Base-by-base conservation (phyloP, 2,329 filamentous ascomycete genomes). In the Aspergillus persii region DNA sequence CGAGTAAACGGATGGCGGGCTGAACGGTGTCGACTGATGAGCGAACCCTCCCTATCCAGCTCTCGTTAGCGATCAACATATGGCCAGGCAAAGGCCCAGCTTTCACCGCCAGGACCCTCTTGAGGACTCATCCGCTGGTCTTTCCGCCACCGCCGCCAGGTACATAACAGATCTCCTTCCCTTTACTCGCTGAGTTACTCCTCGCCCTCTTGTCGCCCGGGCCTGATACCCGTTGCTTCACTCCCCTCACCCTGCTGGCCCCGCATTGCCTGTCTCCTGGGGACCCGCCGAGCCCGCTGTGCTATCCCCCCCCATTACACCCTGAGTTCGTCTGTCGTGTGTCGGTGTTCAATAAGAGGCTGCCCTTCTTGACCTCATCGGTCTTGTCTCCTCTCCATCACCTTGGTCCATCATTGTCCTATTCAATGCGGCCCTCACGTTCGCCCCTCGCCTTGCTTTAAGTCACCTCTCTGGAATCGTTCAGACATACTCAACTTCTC, bases 401-500 rank as follows among this genome's bases (percentile, higher is more conserved):
- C n/a, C 23, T 27, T 47, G 18, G 9, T 47, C 53, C 46, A 23
- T 23, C 18, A 31, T 41, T 12, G 36, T 26, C 18, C 26, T 47
- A 8, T 47, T 47, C 26, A 23, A 30, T 41, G 12, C 29, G 39
- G 39, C 44, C n/a, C 23, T 54, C 47, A 53, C 48, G 8, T 12
- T 52, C 50, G 31, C 44, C 46, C 50, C 48, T 62, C 53, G 58
- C 50, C 44, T 59, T 53, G 47, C 51, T 59, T 50, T 57, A 55
- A 50, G 61, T 50, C 54, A 44, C 41, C 54, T 50, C 57, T 39
- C 51, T 54, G 49, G 48, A 41, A 48, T 67, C 57, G 57, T 41
- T 50, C 54, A 27, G 54, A 61, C 65, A 73, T 72, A 69, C 66
- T 67, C 72, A 74, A 64, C 76, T 82, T 89, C 91, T 94, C 88